Base-by-base conservation (phyloP, 2,329 filamentous ascomycete genomes). In the Xylariales sp. region DNA sequence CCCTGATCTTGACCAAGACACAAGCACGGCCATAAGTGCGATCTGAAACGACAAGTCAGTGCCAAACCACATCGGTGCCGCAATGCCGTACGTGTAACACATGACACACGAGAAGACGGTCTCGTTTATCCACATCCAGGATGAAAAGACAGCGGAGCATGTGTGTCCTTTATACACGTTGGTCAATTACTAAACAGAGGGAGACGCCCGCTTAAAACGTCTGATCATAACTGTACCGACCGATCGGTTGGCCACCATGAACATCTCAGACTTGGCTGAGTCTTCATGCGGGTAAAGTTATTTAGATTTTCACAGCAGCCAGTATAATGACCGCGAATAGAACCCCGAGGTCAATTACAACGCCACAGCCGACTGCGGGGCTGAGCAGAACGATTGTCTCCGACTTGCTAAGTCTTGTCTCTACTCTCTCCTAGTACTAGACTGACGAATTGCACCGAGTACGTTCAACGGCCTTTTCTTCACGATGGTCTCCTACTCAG, bases 21-120 rank as follows among this genome's bases (percentile, higher is more conserved):
- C 70, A 71, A 74, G 56, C 1, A 62, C 61, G 2, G 70, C 68
- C 65, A 74, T 73, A 24, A 73, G 53, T 4, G 69, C 69, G 40
- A 74, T 71, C 51, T 73, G 66, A 38, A 71, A 72, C 28, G 36
- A 46, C 10, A 51, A 46, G 15, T 47, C 47, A 4, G 51, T 48
- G 1, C 48, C 61, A 55, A 56, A 65, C 60, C 59, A 64, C 34
- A 52, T 46, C 3, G 54, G 51, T 15, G 55, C 41, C 21, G 53
- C 54, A 25, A 57, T 7, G n/a, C 51, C 46, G 42, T 51, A 52
- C 14, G 47, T 35, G 31, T 63, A 63, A 16, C 57, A 58, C 43
- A 61, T 60, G 16, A 56, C 59, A 2, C 61, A 55, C 1, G 55
- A 56, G 35, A 66, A 57, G 16, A 68, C 62, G 20, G 58, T 68